Evolutionary conservation across 2,329 filamentous ascomycete genomes (phyloP).

Genomic region (Hortaea sp.): DNA sequence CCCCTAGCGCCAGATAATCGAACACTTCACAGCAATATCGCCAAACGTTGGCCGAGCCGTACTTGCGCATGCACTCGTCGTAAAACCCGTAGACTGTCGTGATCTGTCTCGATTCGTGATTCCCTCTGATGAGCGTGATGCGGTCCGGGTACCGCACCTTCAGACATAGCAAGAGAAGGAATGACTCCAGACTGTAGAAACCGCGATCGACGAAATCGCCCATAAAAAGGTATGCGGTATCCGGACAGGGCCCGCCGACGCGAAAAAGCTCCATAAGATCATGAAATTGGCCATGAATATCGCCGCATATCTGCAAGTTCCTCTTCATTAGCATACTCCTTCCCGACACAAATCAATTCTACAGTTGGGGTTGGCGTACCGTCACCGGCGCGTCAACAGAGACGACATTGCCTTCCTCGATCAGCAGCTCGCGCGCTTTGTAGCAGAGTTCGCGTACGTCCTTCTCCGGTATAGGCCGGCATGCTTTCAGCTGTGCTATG

Average conservation of each 20-base stretch:
- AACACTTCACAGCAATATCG: constrained; percentile 93
- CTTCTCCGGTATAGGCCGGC: constrained; percentile 86
- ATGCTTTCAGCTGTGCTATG: constrained; percentile 89
- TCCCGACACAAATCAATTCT: not conserved
- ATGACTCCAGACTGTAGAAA: constrained; percentile 96
- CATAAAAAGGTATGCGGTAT: constrained; percentile 97
- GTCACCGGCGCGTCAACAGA: constrained; percentile 91
- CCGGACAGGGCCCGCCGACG: constrained; percentile 84
- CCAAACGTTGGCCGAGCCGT: constrained; percentile 95
- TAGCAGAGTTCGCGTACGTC: constrained; percentile 96
- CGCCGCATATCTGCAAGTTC: constrained; percentile 67
- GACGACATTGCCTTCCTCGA: constrained; percentile 96
- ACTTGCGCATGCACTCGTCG: constrained; percentile 92
- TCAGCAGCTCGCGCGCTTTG: constrained; percentile 89
- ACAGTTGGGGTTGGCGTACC: constrained; percentile 35
- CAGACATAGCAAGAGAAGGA: constrained; percentile 86
- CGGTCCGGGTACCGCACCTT: constrained; percentile 97
- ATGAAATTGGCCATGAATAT: constrained; percentile 95
- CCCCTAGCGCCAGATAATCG: constrained; percentile 86
- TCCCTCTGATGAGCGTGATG: constrained; percentile 85
- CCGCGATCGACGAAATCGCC: constrained; percentile 96
- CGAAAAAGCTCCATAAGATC: constrained; percentile 95
- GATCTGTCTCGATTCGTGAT: constrained; percentile 79
- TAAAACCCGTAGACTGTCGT: constrained; percentile 98
- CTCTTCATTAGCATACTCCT: constrained; percentile 5